A percentile compares a stretch with the other conserved stretches of the same genome.
These are phyloP conservation scores for Boletus coffeatus DNA, from an alignment of 1,284 basidiomycete genomes.

Conservation along the genomic window DNA sequence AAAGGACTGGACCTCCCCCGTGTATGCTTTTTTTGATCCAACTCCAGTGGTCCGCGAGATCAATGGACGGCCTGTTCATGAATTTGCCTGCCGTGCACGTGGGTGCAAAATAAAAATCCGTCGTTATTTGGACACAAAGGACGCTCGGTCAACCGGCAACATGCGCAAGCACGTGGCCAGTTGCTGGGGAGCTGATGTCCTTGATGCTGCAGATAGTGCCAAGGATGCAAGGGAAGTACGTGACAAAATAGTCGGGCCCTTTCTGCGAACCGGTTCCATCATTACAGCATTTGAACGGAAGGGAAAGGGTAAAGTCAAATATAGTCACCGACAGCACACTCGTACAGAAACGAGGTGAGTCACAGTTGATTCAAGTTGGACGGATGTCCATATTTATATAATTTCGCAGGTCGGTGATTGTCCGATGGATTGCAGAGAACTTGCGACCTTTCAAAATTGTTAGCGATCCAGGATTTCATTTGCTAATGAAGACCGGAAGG, in stretches of 20 bases:
- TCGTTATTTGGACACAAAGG: no score
- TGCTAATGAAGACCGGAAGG: background rate
- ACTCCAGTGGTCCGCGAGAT: no score
- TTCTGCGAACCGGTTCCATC: background rate
- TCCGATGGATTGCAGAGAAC: background rate
- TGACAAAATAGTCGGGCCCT: background rate
- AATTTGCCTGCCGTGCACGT: no score
- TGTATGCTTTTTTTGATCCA: no score
- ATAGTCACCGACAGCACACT: background rate
- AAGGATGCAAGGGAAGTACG: background rate
- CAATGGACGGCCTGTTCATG: no score
- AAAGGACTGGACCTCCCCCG: no score
- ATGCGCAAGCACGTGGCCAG: background rate
- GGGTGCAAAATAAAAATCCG: no score
- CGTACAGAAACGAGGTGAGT: background rate
- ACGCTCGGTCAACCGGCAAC: background rate
- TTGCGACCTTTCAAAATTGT: background rate
- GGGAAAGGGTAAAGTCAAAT: background rate
- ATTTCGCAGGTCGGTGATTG: background rate
- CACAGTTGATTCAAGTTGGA: background rate
- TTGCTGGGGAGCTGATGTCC: background rate
- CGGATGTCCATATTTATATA: background rate
- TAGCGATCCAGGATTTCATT: background rate
- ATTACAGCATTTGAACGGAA: background rate
- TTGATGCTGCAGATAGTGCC: background rate